Base-by-base conservation (phyloP, 495 filamentous ascomycete genomes). In the Penicillium longicatenatum region DNA sequence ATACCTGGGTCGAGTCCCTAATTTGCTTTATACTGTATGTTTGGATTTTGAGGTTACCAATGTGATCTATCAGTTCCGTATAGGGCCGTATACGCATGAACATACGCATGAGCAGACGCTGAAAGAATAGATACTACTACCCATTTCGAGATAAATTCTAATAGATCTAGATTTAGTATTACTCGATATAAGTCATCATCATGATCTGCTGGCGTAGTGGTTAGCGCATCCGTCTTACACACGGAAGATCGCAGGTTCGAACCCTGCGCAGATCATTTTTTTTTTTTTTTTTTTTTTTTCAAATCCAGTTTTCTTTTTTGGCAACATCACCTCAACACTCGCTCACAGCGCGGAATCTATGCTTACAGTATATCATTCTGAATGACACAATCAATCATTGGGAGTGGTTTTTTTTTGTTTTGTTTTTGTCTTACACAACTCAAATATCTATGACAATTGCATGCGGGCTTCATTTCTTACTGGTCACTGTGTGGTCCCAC, bases 221-320 rank as follows among this genome's bases (percentile, higher is more conserved):
- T 67, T 46, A 67, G 61, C 61, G 64, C 64, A 60, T 61, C 55
- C 64, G 64, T 59, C 58, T 67, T 67, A 67, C 64, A 67, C 64
- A 59, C 64, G 64, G 55, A 61, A 67, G 65, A 64, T 64, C 62
- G 61, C 61, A 64, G 65, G 65, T 67, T 67, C 65, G 65, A 67
- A 64, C 65, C 65, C 65, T 64, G 61, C 61, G 55, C 64, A 56
- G 61, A 63, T 58, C 64, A 50, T n/a, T 49, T 55, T 50, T 56
- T 55, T 50, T 45, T 48, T 10, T 21, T 55, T 55, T 39, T 46
- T 52, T 42, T 52, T 52, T 30, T 52, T 42, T 14, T 37, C 14
- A 6, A 11, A 37, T 42, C 8, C n/a, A 17, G 37, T 2, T 41
- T 41, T 4, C 0, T 0, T 26, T 26, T 5, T 26, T 26, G 26